Conservation (phyloP, 2,329 filamentous ascomycete species). For the Phialophora verrucosa region DNA sequence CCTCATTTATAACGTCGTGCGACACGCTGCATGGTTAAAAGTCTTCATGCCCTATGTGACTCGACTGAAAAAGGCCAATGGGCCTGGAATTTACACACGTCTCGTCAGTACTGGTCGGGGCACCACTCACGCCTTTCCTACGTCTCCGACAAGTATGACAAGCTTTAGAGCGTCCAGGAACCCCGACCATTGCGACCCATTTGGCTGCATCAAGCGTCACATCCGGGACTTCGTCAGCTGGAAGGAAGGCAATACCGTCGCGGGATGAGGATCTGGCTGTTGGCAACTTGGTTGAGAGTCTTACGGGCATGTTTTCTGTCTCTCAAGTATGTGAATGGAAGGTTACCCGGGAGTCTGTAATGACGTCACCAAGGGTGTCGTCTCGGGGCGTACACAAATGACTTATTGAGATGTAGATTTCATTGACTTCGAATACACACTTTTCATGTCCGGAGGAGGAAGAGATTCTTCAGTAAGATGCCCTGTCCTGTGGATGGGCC, state of each 20-base stretch:
- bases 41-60: neutral
- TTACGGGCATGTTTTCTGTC: too few species aligned
- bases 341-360: too few species aligned
- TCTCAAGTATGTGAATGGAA: too few species aligned
- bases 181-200: constrained; percentile 12
- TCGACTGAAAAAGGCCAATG: neutral
- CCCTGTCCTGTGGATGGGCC: constrained; percentile 22
- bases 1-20: neutral
- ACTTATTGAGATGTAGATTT: constrained; percentile 6
- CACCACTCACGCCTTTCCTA: constrained; percentile 18
- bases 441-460: neutral
- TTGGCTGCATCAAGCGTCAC: neutral
- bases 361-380: too few species aligned
- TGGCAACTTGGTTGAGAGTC: too few species aligned
- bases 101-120: neutral
- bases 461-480: constrained; percentile 12
- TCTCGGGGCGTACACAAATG: too few species aligned
- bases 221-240: too few species aligned
- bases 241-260: too few species aligned
- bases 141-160: constrained; percentile 19
- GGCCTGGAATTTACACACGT: neutral
- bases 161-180: constrained; percentile 22
- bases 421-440: neutral
- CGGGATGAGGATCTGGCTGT: too few species aligned
- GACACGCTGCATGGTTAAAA: neutral